A percentile compares a stretch with the other conserved stretches of the same genome.
Conservation (phyloP, 257 asterid genomes). For the Hygrophila difformis region DNA sequence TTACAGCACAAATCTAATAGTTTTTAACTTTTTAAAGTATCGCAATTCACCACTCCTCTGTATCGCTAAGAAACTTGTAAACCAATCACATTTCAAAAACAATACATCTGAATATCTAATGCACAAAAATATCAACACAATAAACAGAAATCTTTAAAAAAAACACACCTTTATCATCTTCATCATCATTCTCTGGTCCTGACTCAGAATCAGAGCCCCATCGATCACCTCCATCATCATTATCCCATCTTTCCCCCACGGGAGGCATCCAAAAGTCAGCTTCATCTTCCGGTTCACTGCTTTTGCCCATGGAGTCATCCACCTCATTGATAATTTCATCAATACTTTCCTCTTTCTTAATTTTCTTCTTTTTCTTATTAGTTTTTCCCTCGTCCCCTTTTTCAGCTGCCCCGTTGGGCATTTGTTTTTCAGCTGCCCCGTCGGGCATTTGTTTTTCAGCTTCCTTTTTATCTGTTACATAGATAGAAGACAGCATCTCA, state of each 20-base stretch:
- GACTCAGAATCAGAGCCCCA: constrained; percentile 71
- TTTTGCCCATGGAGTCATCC: constrained; percentile 40
- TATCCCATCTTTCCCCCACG: constrained; percentile 86
- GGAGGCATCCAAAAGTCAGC: constrained; percentile 91
- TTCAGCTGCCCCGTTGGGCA: no score
- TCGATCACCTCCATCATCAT: constrained; percentile 79
- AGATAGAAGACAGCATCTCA: not conserved
- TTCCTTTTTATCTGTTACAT: constrained; percentile 62
- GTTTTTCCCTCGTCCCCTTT: constrained; percentile 22
- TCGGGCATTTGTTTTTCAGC: constrained; percentile 30
- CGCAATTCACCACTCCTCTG: no score
- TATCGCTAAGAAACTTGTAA: no score
- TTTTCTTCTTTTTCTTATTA: no score
- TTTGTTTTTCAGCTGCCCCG: constrained; percentile 23
- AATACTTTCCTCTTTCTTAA: constrained; percentile 22
- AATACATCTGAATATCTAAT: no score
- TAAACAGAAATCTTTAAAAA: not conserved
- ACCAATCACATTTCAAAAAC: no score
- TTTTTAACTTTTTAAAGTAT: no score
- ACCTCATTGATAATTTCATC: constrained; percentile 37
- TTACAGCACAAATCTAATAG: no score
- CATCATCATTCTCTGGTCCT: constrained; percentile 43
- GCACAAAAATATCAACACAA: not conserved
- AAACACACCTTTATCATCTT: constrained; percentile 20
- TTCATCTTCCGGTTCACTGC: constrained; percentile 44